phyloP scores from a whole-genome alignment of 768 basidiomycete genomes.

The Trichaptum fuscoviolaceum region DNA sequence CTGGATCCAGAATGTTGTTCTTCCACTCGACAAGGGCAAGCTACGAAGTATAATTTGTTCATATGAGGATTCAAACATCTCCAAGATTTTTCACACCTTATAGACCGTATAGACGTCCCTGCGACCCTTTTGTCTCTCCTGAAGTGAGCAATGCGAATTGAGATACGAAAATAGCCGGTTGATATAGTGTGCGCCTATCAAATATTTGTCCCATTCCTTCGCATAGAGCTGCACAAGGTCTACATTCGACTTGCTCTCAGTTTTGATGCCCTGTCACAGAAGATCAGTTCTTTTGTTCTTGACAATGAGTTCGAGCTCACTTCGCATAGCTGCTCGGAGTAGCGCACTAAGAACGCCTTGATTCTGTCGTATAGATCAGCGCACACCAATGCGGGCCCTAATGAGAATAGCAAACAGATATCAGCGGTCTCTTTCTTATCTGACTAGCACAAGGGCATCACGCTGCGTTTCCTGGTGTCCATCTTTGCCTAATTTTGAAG shows the following conservation, averaged over 20 bases:
- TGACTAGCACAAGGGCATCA: too few relatives aligned
- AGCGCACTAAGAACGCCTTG: too few relatives aligned
- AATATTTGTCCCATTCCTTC: conserved; percentile 91
- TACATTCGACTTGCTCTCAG: conserved; percentile 79
- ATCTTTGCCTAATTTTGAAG: too few relatives aligned
- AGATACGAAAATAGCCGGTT: conserved; percentile 96
- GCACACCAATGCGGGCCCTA: too few relatives aligned
- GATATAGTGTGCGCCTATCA: conserved; percentile 94
- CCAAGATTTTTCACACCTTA: conserved; percentile 55
- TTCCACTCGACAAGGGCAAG: conserved; percentile 97
- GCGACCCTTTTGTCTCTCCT: conserved; percentile 94
- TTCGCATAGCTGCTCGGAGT: conserved; percentile 58
- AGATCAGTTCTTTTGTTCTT: conserved; percentile 97
- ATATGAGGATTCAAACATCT: too few relatives aligned
- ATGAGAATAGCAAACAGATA: too few relatives aligned
- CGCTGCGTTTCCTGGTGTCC: too few relatives aligned
- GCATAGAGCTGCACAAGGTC: conserved; percentile 88
- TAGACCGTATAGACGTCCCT: conserved; percentile 94
- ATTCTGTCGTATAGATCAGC: too few relatives aligned
- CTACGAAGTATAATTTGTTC: conserved; percentile 28
- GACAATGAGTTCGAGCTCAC: conserved; percentile 85
- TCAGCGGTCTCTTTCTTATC: too few relatives aligned
- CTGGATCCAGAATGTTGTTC: conserved; percentile 77
- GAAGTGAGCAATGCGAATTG: conserved; percentile 98
- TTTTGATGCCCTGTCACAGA: conserved; percentile 47